Evolutionary conservation across 805 yeast species (phyloP).

Genomic region (Saccharomyces mikatae): DNA sequence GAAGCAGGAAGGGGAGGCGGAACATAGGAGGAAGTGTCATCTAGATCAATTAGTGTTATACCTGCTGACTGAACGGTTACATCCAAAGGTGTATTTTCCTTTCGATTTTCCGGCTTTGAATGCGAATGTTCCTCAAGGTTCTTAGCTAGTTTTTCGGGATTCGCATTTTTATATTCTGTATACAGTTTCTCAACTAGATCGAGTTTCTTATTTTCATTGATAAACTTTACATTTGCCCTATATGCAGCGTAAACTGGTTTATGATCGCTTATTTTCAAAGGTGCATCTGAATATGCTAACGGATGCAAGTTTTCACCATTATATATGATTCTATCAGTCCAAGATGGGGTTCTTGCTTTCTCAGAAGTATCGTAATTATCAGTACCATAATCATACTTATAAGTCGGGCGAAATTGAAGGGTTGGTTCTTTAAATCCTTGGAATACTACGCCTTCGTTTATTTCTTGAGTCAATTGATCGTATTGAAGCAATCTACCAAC

Average conservation of each 20-base stretch:
- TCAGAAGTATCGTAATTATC: slow-evolving; percentile 78
- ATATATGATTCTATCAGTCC: slow-evolving; percentile 87
- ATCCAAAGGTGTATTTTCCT: not conserved
- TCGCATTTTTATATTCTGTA: slow-evolving; percentile 39
- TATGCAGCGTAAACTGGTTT: slow-evolving; percentile 86
- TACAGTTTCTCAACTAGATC: slow-evolving; percentile 51
- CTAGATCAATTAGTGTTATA: not conserved
- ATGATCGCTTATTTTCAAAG: slow-evolving; percentile 73
- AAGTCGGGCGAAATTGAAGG: slow-evolving; percentile 78
- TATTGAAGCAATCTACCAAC: slow-evolving; percentile 43
- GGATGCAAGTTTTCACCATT: slow-evolving; percentile 53
- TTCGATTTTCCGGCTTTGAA: not conserved
- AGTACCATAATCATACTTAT: slow-evolving; percentile 84
- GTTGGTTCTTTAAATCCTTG: slow-evolving; percentile 68
- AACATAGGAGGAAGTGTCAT: not conserved
- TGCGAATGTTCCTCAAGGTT: not conserved
- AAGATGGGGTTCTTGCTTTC: slow-evolving; percentile 86
- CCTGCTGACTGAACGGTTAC: not conserved
- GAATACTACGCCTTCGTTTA: slow-evolving; percentile 63
- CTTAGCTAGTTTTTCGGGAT: slow-evolving; percentile 18
- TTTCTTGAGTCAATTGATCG: slow-evolving; percentile 76
- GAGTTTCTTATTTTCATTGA: slow-evolving; percentile 56
- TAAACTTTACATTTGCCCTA: slow-evolving; percentile 53
- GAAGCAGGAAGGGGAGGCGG: not conserved
- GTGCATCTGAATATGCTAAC: slow-evolving; percentile 57